Conservation (phyloP, 208 protist species). For the Angomonas deanei region DNA sequence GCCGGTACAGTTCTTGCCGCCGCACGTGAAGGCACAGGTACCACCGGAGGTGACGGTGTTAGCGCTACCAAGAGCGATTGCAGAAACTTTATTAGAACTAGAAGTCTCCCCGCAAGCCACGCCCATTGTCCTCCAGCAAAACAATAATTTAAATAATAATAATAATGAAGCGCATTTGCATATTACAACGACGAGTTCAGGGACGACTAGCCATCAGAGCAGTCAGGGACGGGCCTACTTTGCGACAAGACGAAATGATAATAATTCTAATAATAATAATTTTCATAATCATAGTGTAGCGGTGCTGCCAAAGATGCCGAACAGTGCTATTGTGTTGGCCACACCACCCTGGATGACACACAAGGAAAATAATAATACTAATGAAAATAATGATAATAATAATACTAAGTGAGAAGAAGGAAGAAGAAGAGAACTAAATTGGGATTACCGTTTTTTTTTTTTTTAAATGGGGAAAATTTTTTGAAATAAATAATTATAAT, state of each 20-base stretch:
- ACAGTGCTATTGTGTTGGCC: not conserved
- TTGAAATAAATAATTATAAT: not conserved
- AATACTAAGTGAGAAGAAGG: not conserved
- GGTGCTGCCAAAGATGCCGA: not conserved
- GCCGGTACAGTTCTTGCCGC: slow-evolving; percentile 12
- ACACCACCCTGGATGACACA: not conserved
- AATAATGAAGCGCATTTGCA: not conserved
- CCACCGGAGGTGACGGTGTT: slow-evolving; percentile 16
- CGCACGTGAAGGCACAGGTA: slow-evolving; percentile 15
- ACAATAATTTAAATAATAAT: not conserved
- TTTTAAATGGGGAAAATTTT: not conserved
- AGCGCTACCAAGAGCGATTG: slow-evolving; percentile 11
- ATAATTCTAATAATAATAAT: slow-evolving; percentile 9
- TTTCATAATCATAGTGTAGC: not conserved
- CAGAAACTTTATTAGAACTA: not conserved
- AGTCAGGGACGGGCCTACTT: not conserved
- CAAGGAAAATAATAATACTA: not conserved
- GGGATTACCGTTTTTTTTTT: not conserved
- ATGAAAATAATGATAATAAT: slow-evolving; percentile 1
- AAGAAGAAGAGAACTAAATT: not conserved
- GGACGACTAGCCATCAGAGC: not conserved
- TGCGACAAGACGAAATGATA: not conserved
- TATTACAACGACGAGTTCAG: no score
- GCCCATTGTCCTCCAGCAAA: not conserved
- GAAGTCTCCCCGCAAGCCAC: not conserved